Percentiles rank a stretch among this genome's conserved stretches.
Evolutionary conservation across 805 yeast genomes (phyloP).

Genomic region (Saccharomyces jurei): DNA sequence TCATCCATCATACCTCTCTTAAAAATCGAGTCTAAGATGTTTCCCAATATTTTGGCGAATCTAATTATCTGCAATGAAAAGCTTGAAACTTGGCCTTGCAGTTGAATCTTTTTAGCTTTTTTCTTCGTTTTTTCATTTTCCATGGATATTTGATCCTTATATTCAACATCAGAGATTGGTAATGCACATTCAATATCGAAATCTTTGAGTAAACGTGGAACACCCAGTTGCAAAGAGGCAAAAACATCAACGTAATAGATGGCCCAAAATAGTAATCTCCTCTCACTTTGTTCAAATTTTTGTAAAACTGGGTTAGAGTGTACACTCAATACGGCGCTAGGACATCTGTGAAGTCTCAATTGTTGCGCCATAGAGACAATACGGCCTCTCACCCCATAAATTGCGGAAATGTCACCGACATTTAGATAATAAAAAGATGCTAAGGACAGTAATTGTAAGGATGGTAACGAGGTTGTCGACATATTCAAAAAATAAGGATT

Average conservation of each 20-base stretch:
- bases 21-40: conserved; percentile 62
- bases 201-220: conserved; percentile 72
- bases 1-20: conserved; percentile 41
- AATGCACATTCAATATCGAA: conserved; percentile 79
- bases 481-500: conserved; percentile 47
- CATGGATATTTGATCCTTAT: conserved; percentile 12
- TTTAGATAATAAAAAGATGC: conserved; percentile 65
- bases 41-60: conserved; percentile 64
- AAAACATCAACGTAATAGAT: conserved; percentile 70
- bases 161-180: conserved; percentile 44
- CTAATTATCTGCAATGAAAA: conserved; percentile 58
- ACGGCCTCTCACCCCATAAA: conserved; percentile 69
- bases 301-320: conserved; percentile 53
- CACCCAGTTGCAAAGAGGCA: conserved; percentile 68
- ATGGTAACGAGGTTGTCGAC: conserved; percentile 52
- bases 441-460: conserved; percentile 60
- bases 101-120: conserved; percentile 42
- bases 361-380: conserved; percentile 81
- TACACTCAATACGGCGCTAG: conserved; percentile 67
- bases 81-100: conserved; percentile 64
- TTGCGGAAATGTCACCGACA: conserved; percentile 63
- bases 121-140: conserved; percentile 35
- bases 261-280: conserved; percentile 81
- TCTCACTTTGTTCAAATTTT: conserved; percentile 68
- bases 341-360: conserved; percentile 76